phyloP scores from a whole-genome alignment of 768 basidiomycete genomes.

The Panaeolus cyanescens region DNA sequence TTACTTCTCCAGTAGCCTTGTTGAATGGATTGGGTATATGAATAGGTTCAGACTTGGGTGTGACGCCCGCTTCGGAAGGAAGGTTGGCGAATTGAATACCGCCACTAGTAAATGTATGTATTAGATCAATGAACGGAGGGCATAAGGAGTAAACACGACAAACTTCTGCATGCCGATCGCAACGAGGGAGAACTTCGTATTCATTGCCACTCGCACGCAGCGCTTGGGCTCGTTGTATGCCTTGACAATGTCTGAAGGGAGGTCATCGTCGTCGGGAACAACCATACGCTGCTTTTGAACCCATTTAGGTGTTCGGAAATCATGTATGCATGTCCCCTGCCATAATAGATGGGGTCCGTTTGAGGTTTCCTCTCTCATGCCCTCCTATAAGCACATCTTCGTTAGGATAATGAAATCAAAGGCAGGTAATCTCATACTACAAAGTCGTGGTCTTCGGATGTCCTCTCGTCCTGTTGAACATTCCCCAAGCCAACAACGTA shows the following conservation, averaged over 20 bases:
- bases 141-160: conserved; percentile 5
- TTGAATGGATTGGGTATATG: conserved; percentile 64
- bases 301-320: conserved; percentile 75
- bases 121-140: background rate
- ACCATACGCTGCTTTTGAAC: conserved; percentile 72
- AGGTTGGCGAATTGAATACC: conserved; percentile 67
- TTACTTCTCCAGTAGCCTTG: conserved; percentile 61
- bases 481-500: conserved; percentile 74
- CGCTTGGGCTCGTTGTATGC: conserved; percentile 67
- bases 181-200: conserved; percentile 78
- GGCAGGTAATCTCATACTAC: conserved; percentile 16
- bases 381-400: conserved; percentile 1
- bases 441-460: conserved; percentile 19
- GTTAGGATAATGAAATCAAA: background rate
- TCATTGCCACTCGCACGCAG: conserved; percentile 68
- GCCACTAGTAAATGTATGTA: conserved; percentile 52
- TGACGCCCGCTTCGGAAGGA: conserved; percentile 59
- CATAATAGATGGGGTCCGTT: conserved; percentile 41
- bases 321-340: conserved; percentile 81
- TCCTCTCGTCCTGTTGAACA: conserved; percentile 21
- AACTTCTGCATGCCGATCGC: conserved; percentile 80
- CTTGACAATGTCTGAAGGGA: conserved; percentile 20
- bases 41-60: conserved; percentile 62
- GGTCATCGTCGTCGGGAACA: conserved; percentile 44
- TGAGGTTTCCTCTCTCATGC: conserved; percentile 10